Evolutionary conservation across 73 alveolate genomes (phyloP), one percentile per base, ranked within the genome.

Genomic region (Paramecium octaurelia): DNA sequence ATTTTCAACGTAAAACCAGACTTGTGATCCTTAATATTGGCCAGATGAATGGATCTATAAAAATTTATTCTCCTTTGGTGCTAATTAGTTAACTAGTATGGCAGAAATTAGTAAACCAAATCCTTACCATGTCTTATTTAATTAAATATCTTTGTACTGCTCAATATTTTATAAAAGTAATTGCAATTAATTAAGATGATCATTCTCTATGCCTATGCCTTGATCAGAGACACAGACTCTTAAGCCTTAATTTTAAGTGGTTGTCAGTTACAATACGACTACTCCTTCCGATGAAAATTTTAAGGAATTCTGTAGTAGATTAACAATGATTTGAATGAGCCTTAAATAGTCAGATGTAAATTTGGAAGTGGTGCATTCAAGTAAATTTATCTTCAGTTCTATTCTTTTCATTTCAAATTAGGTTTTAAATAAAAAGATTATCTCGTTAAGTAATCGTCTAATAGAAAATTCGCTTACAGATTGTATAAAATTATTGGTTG

Each of bases 161-260:
- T 73, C 60, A 73, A 73, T 73, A 34, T 40, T 36, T 35, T 35
- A 20, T 35, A 73, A 38, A 23, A 73, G 34, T 35, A 9, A 36
- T 24, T 73, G 29, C n/a, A 73, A 73, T 36, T 73, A 73, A 36
- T 73, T 38, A 12, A 73, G 59, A 14, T 73, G 29, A 36, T 73
- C 59, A 12, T 18, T 31, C 9, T 35, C 42, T 43, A 80, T 80
- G 3, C 94, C 94, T 43, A 50, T 59, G 3, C 94, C 94, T 42
- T 77, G 20, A 70, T 89, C 94, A 18, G 50, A 34, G 6, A 89
- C 84, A 70, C 64, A 44, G 35, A 89, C 27, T 58, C 64, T 44
- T 24, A 42, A 11, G 1, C 18, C 27, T 43, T 80, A 9, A 42
- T 42, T 43, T 46, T 44, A 20, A 20, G 36, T 29, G 10, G 46